Conservation (phyloP, 768 basidiomycete species). For the Serendipita vermifera region DNA sequence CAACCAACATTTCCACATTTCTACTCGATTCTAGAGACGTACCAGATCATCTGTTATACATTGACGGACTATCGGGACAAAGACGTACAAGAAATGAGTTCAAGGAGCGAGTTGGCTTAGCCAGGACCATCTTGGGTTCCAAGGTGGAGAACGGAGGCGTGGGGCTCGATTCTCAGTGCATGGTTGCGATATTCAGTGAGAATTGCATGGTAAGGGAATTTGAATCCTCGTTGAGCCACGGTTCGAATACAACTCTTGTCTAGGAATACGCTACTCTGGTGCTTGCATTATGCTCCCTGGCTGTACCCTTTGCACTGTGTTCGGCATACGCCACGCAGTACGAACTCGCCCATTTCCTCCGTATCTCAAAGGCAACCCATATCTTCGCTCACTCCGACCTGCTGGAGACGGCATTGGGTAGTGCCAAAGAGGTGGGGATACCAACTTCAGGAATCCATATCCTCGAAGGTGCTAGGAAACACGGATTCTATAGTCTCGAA, state of each 20-base stretch:
- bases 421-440: conserved; percentile 23
- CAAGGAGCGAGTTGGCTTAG: conserved; percentile 36
- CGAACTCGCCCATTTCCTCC: conserved; percentile 41
- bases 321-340: conserved; percentile 43
- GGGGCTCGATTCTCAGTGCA: conserved; percentile 36
- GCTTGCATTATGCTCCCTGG: conserved; percentile 35
- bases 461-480: conserved; percentile 21
- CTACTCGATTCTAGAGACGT: conserved; percentile 41
- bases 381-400: conserved; percentile 40
- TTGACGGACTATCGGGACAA: conserved; percentile 42
- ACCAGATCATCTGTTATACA: conserved; percentile 42
- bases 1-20: conserved; percentile 42
- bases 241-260: not conserved
- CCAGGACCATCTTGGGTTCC: conserved; percentile 44
- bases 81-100: conserved; percentile 37
- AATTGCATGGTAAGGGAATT: conserved; percentile 47
- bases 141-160: conserved; percentile 39
- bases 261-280: conserved; percentile 46
- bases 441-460: conserved; percentile 11
- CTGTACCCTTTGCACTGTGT: conserved; percentile 41
- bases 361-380: conserved; percentile 35
- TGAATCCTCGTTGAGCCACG: not conserved
- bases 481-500: conserved; percentile 27
- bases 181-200: conserved; percentile 56
- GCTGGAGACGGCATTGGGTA: conserved; percentile 31